phyloP scores from a whole-genome alignment of 2,329 filamentous ascomycete species.

The Helotiales sp. region DNA sequence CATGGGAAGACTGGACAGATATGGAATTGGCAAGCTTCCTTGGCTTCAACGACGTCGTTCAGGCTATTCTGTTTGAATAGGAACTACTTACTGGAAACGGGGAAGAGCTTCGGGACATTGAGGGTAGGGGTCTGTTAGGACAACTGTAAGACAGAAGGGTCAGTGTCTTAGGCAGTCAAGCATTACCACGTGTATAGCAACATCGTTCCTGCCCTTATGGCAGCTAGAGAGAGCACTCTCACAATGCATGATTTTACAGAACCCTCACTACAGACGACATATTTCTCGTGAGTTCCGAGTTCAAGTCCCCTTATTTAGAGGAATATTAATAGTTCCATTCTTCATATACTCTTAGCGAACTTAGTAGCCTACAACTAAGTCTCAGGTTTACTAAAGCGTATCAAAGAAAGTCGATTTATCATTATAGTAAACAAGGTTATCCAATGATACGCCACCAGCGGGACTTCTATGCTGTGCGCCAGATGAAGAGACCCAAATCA shows the following conservation, averaged over 20 bases:
- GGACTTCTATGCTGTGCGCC: conserved; percentile 27
- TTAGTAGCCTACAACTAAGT: conserved; percentile 27
- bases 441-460: conserved; percentile 25
- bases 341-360: conserved; percentile 22
- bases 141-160: no score
- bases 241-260: conserved; percentile 12
- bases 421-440: conserved; percentile 27
- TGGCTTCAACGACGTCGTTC: no score
- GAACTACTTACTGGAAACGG: no score
- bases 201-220: no score
- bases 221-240: no score
- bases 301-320: conserved; percentile 33
- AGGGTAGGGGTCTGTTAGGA: no score
- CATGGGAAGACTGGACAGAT: no score
- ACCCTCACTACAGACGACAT: conserved; percentile 18
- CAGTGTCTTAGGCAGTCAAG: no score
- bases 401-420: conserved; percentile 20
- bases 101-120: no score
- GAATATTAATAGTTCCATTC: conserved; percentile 30
- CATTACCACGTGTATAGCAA: no score
- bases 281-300: conserved; percentile 19
- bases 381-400: conserved; percentile 32
- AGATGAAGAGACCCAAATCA: conserved; percentile 37
- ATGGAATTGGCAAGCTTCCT: no score
- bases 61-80: no score